Base-by-base conservation (phyloP, 192 early-diverging fungal genomes). In the Paraglomus brasilianum region DNA sequence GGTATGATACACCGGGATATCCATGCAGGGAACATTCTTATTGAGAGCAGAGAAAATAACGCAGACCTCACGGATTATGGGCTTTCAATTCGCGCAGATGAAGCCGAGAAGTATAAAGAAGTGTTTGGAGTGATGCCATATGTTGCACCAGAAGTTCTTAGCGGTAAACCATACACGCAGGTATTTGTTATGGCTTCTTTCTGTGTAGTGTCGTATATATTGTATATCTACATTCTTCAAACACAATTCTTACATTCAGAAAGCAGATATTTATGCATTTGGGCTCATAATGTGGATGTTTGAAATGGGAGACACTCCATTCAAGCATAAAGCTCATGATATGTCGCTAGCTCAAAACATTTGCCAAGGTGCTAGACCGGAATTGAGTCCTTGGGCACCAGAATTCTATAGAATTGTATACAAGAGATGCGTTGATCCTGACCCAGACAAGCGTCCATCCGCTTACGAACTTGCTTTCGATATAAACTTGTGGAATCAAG, bases 201-300 rank as follows among this genome's bases (percentile, higher is more conserved):
- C 3, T 30, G 30, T 30, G 1, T 30, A 30, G n/a, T n/a, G n/a
- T n/a, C 3, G 30, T 3, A 30, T 30, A 30, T 3, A 30, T 30
- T 30, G 3, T 30, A 2, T 30, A 30, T 30, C 30, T 30, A 30
- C 30, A 30, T 30, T 3, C 1, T 30, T 30, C 30, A 30, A 30
- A 30, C 30, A 30, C 30, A 30, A 30, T 30, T 30, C 30, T 30
- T 30, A 3, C 30, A 30, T 30, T 30, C 30, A 30, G 30, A 30
- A 30, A 65, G 72, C 74, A 6, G 77, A 79, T 38, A 66, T 79
- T 9, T 79, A 79, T 70, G 65, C 63, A 58, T 64, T 75, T 13
- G 77, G 74, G 19, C 71, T 78, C 50, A 78, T 78, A 51, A 78
- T 78, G 77, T 78, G 73, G 70, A 74, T 75, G 19, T 48, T 78